These are phyloP conservation scores for Daldinia grandis DNA, from an alignment of 495 filamentous ascomycete genomes.

Conservation along the genomic window DNA sequence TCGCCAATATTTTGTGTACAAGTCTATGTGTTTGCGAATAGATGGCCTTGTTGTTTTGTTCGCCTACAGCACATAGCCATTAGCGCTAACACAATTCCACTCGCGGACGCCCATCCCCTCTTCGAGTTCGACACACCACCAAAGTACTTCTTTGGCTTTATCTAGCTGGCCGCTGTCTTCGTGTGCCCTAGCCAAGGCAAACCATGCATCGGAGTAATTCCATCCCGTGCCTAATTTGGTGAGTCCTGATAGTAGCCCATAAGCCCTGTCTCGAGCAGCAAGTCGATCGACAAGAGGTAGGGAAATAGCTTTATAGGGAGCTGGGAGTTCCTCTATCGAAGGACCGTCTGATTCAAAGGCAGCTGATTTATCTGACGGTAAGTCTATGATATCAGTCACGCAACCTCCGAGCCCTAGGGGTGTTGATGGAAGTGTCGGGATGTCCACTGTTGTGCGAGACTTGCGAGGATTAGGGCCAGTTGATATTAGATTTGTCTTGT, in stretches of 20 bases:
- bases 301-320: slow-evolving; percentile 57
- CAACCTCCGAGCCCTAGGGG: slow-evolving; percentile 53
- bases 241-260: slow-evolving; percentile 77
- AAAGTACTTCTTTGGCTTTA: slow-evolving; percentile 79
- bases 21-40: neutral
- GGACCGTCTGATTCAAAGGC: slow-evolving; percentile 16
- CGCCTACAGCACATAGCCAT: slow-evolving; percentile 65
- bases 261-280: slow-evolving; percentile 87
- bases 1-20: slow-evolving; percentile 29
- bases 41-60: slow-evolving; percentile 1
- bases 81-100: slow-evolving; percentile 63
- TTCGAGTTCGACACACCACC: slow-evolving; percentile 81
- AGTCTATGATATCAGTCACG: slow-evolving; percentile 4
- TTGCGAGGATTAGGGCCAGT: slow-evolving; percentile 25
- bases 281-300: slow-evolving; percentile 76
- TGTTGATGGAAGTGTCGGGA: slow-evolving; percentile 45
- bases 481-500: slow-evolving; percentile 14
- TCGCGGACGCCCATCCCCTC: slow-evolving; percentile 68
- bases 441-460: neutral
- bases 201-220: slow-evolving; percentile 96
- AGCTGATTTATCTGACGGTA: slow-evolving; percentile 10
- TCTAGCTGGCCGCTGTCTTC: slow-evolving; percentile 84
- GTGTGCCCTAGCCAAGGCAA: slow-evolving; percentile 81
- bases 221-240: slow-evolving; percentile 89
- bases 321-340: slow-evolving; percentile 49